These are phyloP conservation scores for Hanseniaspora pseudoguilliermondii DNA, from an alignment of 805 yeast genomes.

Conservation along the genomic window DNA sequence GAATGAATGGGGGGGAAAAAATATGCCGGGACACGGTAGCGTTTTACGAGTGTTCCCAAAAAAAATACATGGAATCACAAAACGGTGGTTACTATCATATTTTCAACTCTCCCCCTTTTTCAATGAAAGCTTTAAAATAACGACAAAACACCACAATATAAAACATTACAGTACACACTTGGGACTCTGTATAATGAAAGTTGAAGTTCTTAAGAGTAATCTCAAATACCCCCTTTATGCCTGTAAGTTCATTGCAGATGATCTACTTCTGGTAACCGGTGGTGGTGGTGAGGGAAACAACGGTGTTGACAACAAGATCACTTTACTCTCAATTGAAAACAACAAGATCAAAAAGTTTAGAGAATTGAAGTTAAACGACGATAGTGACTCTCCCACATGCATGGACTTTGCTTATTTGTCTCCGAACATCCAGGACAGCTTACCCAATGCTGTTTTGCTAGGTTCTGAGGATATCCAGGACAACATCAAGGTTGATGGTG, in stretches of 20 bases:
- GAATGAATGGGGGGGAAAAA: no score
- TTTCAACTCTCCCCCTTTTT: neutral
- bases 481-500: constrained; percentile 25
- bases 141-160: neutral
- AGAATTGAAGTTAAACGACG: constrained; percentile 45
- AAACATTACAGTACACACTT: neutral
- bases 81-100: neutral
- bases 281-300: constrained; percentile 94
- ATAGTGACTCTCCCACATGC: constrained; percentile 83
- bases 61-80: no score
- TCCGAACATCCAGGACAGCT: neutral
- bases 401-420: constrained; percentile 35
- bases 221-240: constrained; percentile 73
- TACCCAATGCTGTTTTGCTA: neutral
- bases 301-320: constrained; percentile 74
- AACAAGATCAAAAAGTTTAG: constrained; percentile 44
- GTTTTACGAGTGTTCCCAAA: no score
- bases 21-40: no score
- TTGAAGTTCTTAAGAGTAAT: constrained; percentile 21
- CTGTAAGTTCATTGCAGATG: constrained; percentile 51
- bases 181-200: constrained; percentile 18
- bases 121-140: neutral
- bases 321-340: constrained; percentile 43
- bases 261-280: constrained; percentile 62
- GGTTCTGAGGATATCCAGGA: neutral